Evolutionary conservation across 106 monocot genomes (phyloP).

Genomic region (Dendrobium officinale): DNA sequence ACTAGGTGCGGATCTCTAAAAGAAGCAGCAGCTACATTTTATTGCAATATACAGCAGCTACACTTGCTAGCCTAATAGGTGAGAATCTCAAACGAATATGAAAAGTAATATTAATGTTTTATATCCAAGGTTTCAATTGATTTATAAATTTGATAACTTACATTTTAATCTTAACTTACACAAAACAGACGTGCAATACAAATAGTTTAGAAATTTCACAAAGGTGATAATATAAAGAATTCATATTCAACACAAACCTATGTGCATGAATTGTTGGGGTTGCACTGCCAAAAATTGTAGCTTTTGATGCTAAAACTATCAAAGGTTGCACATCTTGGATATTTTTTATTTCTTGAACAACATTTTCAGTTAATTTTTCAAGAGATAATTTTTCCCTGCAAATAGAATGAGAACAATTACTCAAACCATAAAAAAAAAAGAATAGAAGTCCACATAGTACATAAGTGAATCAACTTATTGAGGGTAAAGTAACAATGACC

Average conservation of each 20-base stretch:
- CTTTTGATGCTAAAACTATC: conserved; percentile 77
- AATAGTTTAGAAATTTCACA: neutral
- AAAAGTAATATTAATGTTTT: too few species aligned
- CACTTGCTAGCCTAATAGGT: too few species aligned
- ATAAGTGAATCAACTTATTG: neutral
- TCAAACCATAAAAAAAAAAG: conserved; percentile 15
- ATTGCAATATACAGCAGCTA: too few species aligned
- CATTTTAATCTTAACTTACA: too few species aligned
- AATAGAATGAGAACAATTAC: conserved; percentile 8
- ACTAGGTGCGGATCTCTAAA: too few species aligned
- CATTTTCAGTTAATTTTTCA: conserved; percentile 53
- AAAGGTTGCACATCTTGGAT: conserved; percentile 54
- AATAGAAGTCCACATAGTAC: neutral
- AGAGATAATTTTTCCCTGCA: conserved; percentile 60
- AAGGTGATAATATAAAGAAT: neutral
- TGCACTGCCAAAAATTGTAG: conserved; percentile 47
- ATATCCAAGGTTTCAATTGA: too few species aligned
- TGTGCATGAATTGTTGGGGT: conserved; percentile 23
- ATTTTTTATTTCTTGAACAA: conserved; percentile 61
- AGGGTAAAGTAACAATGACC: neutral
- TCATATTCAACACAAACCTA: conserved; percentile 28
- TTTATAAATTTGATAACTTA: too few species aligned
- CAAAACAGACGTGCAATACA: neutral
- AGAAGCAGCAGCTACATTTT: too few species aligned
- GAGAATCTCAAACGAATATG: too few species aligned